Evolutionary conservation across 345 rosid genomes (phyloP).

Genomic region (Populus davidiana): DNA sequence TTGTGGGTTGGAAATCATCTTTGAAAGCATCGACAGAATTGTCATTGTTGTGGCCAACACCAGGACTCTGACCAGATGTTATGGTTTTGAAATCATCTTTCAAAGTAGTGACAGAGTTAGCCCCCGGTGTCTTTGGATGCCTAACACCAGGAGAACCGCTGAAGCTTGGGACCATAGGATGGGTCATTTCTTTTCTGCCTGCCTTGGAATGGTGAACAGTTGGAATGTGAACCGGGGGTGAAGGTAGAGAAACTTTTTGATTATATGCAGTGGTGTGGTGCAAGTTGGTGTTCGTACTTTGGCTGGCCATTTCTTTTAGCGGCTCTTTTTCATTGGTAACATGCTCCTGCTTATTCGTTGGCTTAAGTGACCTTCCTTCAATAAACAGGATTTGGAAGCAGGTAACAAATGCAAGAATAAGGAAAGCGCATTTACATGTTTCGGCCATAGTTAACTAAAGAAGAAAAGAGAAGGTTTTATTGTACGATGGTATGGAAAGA

Average conservation of each 20-base stretch:
- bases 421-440: slow-evolving; percentile 1
- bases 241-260: neutral
- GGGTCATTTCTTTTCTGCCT: neutral
- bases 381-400: slow-evolving; percentile 22
- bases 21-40: slow-evolving; percentile 5
- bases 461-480: neutral
- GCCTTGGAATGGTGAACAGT: neutral
- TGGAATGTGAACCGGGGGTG: neutral
- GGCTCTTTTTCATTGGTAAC: neutral
- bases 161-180: neutral
- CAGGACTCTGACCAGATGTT: neutral
- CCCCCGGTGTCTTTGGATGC: neutral
- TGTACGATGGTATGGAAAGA: neutral
- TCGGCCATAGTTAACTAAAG: slow-evolving; percentile 24
- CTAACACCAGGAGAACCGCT: slow-evolving; percentile 21
- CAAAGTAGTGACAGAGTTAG: slow-evolving; percentile 14
- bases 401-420: slow-evolving; percentile 26
- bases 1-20: slow-evolving; percentile 37
- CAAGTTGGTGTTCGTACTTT: neutral
- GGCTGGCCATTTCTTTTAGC: neutral
- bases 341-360: neutral
- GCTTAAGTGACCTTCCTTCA: slow-evolving; percentile 37
- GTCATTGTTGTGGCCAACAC: neutral
- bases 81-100: slow-evolving; percentile 44
- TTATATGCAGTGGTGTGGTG: neutral